These are phyloP conservation scores for Microdochium bolleyi DNA, from an alignment of 2,329 filamentous ascomycete species.

Conservation along the genomic window DNA sequence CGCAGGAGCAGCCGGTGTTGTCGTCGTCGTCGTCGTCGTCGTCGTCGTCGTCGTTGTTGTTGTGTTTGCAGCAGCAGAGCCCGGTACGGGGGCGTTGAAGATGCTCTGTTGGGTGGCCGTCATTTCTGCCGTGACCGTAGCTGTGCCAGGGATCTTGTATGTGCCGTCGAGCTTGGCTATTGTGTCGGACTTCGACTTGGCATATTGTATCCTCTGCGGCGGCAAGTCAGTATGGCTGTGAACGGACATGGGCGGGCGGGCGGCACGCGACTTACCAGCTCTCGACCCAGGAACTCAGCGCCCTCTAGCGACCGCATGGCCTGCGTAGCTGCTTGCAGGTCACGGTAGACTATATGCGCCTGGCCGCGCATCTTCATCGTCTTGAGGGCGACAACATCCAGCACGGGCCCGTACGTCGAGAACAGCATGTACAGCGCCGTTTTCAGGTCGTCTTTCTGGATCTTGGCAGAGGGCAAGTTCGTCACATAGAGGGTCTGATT, in stretches of 20 bases:
- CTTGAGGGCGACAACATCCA: conserved; percentile 86
- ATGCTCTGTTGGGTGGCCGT: conserved; percentile 74
- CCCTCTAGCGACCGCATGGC: conserved; percentile 86
- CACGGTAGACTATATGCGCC: conserved; percentile 85
- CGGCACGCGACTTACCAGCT: conserved; percentile 60
- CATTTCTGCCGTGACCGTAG: conserved; percentile 49
- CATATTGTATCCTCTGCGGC: conserved; percentile 80
- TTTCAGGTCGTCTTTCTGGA: conserved; percentile 81
- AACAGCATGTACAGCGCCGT: conserved; percentile 89
- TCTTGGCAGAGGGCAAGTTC: conserved; percentile 78
- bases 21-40: conserved; percentile 11
- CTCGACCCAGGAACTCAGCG: conserved; percentile 74
- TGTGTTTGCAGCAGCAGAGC: conserved; percentile 33
- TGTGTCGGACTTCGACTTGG: conserved; percentile 79
- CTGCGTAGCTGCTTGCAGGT: conserved; percentile 85
- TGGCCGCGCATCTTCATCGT: conserved; percentile 92
- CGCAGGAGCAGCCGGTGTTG: conserved; percentile 39
- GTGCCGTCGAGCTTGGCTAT: conserved; percentile 89
- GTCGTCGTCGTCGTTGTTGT: no score
- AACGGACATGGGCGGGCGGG: background rate
- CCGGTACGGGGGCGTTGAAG: conserved; percentile 60
- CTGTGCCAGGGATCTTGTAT: conserved; percentile 60
- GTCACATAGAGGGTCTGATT: conserved; percentile 84
- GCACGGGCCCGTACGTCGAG: conserved; percentile 83
- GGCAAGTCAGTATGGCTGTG: background rate